phyloP scores from a whole-genome alignment of 495 filamentous ascomycete genomes.

The Aspergillus affinis region DNA sequence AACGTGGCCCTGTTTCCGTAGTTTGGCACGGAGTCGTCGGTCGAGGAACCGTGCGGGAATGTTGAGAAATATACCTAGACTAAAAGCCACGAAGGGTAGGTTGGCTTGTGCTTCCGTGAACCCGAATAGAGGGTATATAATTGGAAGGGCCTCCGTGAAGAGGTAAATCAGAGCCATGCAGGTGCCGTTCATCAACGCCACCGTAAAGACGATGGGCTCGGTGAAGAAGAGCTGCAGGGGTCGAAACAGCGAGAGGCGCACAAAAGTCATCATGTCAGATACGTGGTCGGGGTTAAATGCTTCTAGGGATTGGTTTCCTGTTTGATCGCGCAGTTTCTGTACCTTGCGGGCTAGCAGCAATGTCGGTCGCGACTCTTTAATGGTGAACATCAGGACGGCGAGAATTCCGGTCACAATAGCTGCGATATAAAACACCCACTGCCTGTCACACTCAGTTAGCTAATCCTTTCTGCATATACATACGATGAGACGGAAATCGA shows the following conservation, averaged over 20 bases:
- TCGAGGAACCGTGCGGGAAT: conserved; percentile 38
- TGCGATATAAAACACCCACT: conserved; percentile 34
- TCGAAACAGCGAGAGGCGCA: conserved; percentile 29
- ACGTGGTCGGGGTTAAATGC: conserved; percentile 34
- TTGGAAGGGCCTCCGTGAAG: conserved; percentile 41
- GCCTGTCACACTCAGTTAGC: conserved; percentile 28
- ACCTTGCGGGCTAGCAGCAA: conserved; percentile 31
- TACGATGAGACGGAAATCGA: conserved; percentile 5
- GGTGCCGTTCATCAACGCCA: conserved; percentile 13
- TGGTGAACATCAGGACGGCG: conserved; percentile 18
- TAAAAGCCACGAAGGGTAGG: conserved; percentile 41
- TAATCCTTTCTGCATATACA: neutral
- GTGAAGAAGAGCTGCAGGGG: conserved; percentile 41
- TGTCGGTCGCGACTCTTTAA: conserved; percentile 35
- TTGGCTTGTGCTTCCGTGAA: conserved; percentile 29
- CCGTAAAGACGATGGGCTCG: conserved; percentile 42
- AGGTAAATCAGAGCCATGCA: conserved; percentile 16
- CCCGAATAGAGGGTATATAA: conserved; percentile 36
- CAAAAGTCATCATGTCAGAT: conserved; percentile 29
- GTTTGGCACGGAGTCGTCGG: conserved; percentile 14
- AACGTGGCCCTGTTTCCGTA: conserved; percentile 13
- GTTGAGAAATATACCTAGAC: conserved; percentile 30
- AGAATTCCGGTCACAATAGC: conserved; percentile 22
- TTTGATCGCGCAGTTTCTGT: conserved; percentile 22
- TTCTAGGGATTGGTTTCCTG: conserved; percentile 22